Base-by-base conservation (phyloP, 805 yeast genomes). In the Yamadazyma endophytica region DNA sequence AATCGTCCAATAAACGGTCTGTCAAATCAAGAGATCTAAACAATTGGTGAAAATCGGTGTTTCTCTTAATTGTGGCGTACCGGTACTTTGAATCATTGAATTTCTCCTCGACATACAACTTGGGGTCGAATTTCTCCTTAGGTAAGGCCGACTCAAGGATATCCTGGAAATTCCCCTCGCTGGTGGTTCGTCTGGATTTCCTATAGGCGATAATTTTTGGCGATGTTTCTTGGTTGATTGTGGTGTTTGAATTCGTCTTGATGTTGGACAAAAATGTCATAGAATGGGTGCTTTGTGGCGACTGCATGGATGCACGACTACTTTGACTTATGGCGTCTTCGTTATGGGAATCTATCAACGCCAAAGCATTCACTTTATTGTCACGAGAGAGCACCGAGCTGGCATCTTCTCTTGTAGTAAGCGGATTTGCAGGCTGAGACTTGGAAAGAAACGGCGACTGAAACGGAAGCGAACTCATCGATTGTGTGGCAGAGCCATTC, bases 1-100 rank as follows among this genome's bases (percentile, higher is more conserved):
- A 89, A 46, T 88, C 97, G 48, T 87, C 96, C 21, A 90, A 53
- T 11, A 90, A 60, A 30, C 81, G 64, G 47, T 90, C 97, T 27
- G 76, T 71, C 15, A 61, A 59, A 2, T 89, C 83, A 2, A 87
- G 61, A 6, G 78, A 67, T 34, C 77, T 68, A 64, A 90, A 92
- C 2, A 81, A 44, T 23, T 65, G 70, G 56, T 88, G 97, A 54
- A 87, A 92, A 22, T 85, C 95, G 4, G 68, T 61, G 48, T 88
- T 59, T 32, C 94, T 64, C 29, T 70, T 70, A 32, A 67, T 66
- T 2, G 79, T 61, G 1, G 96, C 87, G 49, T 68, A 83, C 31
- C 79, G 65, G 48, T 75, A 80, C 9, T 58, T 64, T 0, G 90
- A 76, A 37, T 70, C 77, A 20, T 69, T 57, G 46, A 61, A 81